Evolutionary conservation across 176 grass and related monocot species (phyloP).

Genomic region (Aegilops speltoides): DNA sequence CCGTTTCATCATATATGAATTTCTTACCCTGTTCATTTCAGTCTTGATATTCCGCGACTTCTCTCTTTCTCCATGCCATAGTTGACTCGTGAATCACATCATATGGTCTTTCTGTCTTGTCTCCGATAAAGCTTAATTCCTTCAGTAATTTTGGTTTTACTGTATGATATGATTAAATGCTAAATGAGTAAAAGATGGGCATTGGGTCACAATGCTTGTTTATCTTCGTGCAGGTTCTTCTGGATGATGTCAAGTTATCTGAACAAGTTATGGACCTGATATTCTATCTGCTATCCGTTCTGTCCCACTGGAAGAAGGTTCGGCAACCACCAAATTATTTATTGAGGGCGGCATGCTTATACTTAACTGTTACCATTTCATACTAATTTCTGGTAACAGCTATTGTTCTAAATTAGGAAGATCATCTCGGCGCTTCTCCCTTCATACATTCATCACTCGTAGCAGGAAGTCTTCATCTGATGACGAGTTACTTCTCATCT

Average conservation of each 20-base stretch:
- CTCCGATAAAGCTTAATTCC: background rate
- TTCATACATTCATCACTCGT: constrained; percentile 76
- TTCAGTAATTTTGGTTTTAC: constrained; percentile 8
- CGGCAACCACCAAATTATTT: constrained; percentile 24
- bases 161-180: background rate
- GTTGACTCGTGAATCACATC: constrained; percentile 18
- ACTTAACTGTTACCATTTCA: constrained; percentile 24
- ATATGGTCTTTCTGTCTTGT: background rate
- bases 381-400: constrained; percentile 47
- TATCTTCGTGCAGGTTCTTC: constrained; percentile 68
- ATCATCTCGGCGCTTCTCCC: constrained; percentile 50
- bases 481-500: constrained; percentile 81
- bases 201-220: background rate
- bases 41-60: background rate
- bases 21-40: constrained; percentile 15
- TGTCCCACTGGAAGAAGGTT: constrained; percentile 83
- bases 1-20: background rate
- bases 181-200: background rate
- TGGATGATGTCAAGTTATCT: constrained; percentile 84
- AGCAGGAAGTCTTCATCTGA: constrained; percentile 74
- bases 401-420: constrained; percentile 59
- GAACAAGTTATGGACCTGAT: constrained; percentile 95
- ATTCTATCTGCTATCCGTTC: constrained; percentile 73
- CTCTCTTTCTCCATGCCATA: background rate
- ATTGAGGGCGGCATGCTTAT: constrained; percentile 2